phyloP scores from a whole-genome alignment of 768 basidiomycete genomes.

The Symmetrospora coprosmae region DNA sequence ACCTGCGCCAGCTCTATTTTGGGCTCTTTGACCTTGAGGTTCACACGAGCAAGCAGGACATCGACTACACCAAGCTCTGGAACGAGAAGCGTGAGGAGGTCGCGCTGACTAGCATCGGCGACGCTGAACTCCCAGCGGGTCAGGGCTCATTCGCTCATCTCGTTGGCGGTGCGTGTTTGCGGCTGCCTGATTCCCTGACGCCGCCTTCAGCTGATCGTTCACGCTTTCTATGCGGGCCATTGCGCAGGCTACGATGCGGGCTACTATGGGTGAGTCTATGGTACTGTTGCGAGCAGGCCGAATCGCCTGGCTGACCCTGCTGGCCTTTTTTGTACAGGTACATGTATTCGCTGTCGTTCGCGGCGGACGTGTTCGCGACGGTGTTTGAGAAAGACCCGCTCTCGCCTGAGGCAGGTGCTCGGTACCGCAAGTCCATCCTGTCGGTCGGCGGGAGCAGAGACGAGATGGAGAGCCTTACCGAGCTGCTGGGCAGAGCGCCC shows the following conservation, averaged over 20 bases:
- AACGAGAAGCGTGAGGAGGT: slow-evolving; percentile 50
- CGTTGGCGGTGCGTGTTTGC: background rate
- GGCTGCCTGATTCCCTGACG: slow-evolving; percentile 51
- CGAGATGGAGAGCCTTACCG: slow-evolving; percentile 64
- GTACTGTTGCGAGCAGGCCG: too few relatives aligned
- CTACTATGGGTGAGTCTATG: too few relatives aligned
- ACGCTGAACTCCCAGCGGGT: slow-evolving; percentile 49
- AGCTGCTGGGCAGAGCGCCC: slow-evolving; percentile 62
- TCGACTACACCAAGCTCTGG: slow-evolving; percentile 69
- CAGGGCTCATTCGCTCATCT: slow-evolving; percentile 67
- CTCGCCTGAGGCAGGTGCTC: slow-evolving; percentile 48
- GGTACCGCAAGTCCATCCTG: slow-evolving; percentile 64
- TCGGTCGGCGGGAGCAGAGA: slow-evolving; percentile 61
- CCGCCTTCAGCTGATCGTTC: slow-evolving; percentile 41
- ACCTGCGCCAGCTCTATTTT: slow-evolving; percentile 71
- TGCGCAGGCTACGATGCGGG: too few relatives aligned
- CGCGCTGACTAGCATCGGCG: slow-evolving; percentile 41
- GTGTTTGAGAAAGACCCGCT: slow-evolving; percentile 71
- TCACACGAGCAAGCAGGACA: slow-evolving; percentile 43
- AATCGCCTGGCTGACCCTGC: too few relatives aligned
- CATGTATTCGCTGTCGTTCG: too few relatives aligned
- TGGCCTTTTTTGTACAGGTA: too few relatives aligned
- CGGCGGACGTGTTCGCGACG: slow-evolving; percentile 50
- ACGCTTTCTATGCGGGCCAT: too few relatives aligned
- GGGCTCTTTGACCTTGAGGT: slow-evolving; percentile 64